Base-by-base conservation (phyloP, 495 filamentous ascomycete genomes). In the Aspergillus mulundensis region DNA sequence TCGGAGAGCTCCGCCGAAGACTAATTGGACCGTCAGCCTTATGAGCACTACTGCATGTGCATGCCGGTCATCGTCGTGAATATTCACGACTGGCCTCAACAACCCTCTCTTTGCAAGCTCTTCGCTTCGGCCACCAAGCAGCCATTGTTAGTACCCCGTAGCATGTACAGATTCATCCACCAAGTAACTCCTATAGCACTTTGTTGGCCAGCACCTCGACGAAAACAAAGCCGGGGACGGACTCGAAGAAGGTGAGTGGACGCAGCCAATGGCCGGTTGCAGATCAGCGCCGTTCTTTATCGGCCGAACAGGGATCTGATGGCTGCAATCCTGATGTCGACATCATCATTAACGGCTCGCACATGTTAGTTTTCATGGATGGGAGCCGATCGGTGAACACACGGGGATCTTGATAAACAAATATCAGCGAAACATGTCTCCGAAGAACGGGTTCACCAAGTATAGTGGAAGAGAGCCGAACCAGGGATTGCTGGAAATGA, bases 201-300 rank as follows among this genome's bases (percentile, higher is more conserved):
- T 8, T 28, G n/a, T 8, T 8, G 25, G 25, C 25, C 25, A 28
- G 25, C 25, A 28, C 4, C 8, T 28, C 25, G 25, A 28, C 25
- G 25, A 28, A 28, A 28, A 36, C 32, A 36, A 36, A 15, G 12
- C 32, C 7, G 12, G 32, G 32, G 32, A 36, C 32, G 32, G 28
- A 11, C 11, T 30, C 16, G n/a, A n/a, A 15, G 45, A 49, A 25
- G 42, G 44, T n/a, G 19, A n/a, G 34, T 51, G 51, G 57, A 46
- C n/a, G 49, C 39, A 61, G 53, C 53, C 50, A 53, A 21, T 58
- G 44, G 21, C 48, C 36, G 59, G 50, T 43, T 63, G 56, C 56
- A 65, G 66, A 69, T 70, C 68, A 59, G 55, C 61, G 57, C 12
- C n/a, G 56, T 54, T 60, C 58, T 60, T 60, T 60, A 60, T 53